These are phyloP conservation scores for Leccinellum albellum DNA, from an alignment of 768 basidiomycete genomes.

Conservation along the genomic window DNA sequence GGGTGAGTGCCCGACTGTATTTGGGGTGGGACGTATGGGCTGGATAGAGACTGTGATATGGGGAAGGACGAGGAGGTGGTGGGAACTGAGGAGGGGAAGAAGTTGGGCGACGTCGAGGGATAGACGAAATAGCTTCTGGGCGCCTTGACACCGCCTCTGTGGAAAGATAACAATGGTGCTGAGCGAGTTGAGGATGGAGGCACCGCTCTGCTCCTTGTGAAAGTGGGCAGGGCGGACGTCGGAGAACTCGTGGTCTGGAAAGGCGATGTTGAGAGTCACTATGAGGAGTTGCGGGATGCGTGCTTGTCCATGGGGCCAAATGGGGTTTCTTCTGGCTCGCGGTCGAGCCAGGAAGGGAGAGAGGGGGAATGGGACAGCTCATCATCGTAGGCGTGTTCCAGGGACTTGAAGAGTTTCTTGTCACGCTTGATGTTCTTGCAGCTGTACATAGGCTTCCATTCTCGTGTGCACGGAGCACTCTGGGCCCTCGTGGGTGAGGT, in stretches of 20 bases:
- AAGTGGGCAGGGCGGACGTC: slow-evolving; percentile 90
- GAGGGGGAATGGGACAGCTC: slow-evolving; percentile 82
- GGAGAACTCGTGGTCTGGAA: slow-evolving; percentile 96
- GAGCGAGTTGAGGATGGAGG: slow-evolving; percentile 77
- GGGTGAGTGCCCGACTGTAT: slow-evolving; percentile 86
- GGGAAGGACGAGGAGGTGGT: slow-evolving; percentile 70
- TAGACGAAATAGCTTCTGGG: slow-evolving; percentile 86
- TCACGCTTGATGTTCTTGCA: slow-evolving; percentile 97
- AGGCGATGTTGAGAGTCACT: slow-evolving; percentile 93
- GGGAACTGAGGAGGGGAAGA: slow-evolving; percentile 73
- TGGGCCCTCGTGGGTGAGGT: slow-evolving; percentile 79
- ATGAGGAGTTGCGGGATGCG: slow-evolving; percentile 87
- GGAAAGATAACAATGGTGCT: slow-evolving; percentile 80
- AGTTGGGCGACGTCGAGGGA: slow-evolving; percentile 65
- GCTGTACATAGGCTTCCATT: slow-evolving; percentile 94
- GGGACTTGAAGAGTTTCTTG: slow-evolving; percentile 90
- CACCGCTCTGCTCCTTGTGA: slow-evolving; percentile 71
- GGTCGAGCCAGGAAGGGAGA: slow-evolving; percentile 71
- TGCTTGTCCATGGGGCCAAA: slow-evolving; percentile 91
- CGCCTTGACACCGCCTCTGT: slow-evolving; percentile 59
- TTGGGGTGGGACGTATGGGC: slow-evolving; percentile 67
- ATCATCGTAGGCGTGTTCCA: slow-evolving; percentile 80
- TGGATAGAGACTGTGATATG: slow-evolving; percentile 50
- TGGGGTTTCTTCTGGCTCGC: slow-evolving; percentile 73
- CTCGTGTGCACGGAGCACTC: slow-evolving; percentile 88